Percentiles rank a stretch among this genome's conserved stretches.
Conservation (phyloP, 371 early-diverging fungal genomes). For the Rhizomucor miehei region DNA sequence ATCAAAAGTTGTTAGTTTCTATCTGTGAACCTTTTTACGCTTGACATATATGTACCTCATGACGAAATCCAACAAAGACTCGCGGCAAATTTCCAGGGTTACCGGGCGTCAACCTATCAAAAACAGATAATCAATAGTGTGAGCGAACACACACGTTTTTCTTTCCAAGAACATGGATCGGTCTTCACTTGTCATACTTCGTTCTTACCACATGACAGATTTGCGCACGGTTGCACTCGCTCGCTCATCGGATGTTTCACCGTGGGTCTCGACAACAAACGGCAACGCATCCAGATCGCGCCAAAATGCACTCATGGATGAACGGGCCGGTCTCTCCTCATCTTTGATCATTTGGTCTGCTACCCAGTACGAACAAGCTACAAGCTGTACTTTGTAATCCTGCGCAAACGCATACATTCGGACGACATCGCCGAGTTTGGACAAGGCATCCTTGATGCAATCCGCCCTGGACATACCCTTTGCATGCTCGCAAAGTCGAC, state of each 20-base stretch:
- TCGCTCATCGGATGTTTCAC: conserved; percentile 61
- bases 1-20: too few relatives aligned
- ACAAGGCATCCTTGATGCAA: conserved; percentile 24
- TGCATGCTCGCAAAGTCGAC: conserved; percentile 19
- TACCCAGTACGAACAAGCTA: conserved; percentile 39
- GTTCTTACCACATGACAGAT: conserved; percentile 55
- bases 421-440: conserved; percentile 37
- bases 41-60: conserved; percentile 47
- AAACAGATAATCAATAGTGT: not conserved
- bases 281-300: conserved; percentile 73
- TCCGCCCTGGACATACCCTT: conserved; percentile 8
- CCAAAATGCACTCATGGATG: conserved; percentile 65
- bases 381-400: conserved; percentile 51
- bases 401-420: conserved; percentile 40
- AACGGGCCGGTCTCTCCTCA: conserved; percentile 19
- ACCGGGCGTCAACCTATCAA: conserved; percentile 64
- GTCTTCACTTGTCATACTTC: too few relatives aligned
- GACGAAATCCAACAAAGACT: conserved; percentile 8
- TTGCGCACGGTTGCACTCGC: conserved; percentile 74
- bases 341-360: conserved; percentile 22
- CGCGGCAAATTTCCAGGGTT: conserved; percentile 53
- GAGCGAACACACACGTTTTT: too few relatives aligned
- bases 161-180: too few relatives aligned
- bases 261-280: conserved; percentile 57
- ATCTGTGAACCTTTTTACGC: too few relatives aligned